These are phyloP conservation scores for Hermanozyma aechmeae DNA, from an alignment of 805 yeast species.

Conservation along the genomic window DNA sequence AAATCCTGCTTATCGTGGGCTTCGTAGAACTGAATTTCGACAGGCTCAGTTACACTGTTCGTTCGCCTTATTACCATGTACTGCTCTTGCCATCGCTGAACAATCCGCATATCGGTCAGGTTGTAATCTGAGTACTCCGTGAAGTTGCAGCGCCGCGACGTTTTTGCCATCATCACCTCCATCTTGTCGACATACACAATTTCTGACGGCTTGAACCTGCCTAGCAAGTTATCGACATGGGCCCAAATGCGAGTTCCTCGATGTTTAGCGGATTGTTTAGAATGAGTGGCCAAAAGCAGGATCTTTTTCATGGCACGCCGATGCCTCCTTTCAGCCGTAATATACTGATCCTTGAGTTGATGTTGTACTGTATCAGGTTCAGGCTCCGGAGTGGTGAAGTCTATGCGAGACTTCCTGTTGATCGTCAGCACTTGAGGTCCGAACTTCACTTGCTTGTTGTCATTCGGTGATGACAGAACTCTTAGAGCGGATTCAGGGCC, in stretches of 20 bases:
- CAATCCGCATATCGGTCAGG: slow-evolving; percentile 42
- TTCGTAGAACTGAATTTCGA: slow-evolving; percentile 56
- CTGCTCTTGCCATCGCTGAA: slow-evolving; percentile 76
- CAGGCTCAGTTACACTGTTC: slow-evolving; percentile 39
- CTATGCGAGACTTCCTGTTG: too few relatives aligned
- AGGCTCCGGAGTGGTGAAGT: slow-evolving; percentile 16
- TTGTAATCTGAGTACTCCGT: slow-evolving; percentile 38
- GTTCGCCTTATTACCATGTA: slow-evolving; percentile 63
- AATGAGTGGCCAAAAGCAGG: slow-evolving; percentile 14
- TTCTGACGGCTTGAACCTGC: too few relatives aligned
- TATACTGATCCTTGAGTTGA: slow-evolving; percentile 4
- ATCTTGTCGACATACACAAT: slow-evolving; percentile 58
- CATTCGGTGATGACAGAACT: too few relatives aligned
- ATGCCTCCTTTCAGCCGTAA: slow-evolving; percentile 10
- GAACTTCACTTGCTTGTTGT: too few relatives aligned
- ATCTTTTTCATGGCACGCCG: slow-evolving; percentile 10
- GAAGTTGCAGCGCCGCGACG: slow-evolving; percentile 13
- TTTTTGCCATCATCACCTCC: slow-evolving; percentile 51
- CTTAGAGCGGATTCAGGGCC: too few relatives aligned
- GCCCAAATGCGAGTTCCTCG: too few relatives aligned
- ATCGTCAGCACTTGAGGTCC: too few relatives aligned
- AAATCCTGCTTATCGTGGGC: slow-evolving; percentile 19
- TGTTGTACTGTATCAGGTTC: slow-evolving; percentile 7
- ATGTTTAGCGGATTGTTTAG: slow-evolving; percentile 14
- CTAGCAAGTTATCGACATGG: too few relatives aligned